Percentiles rank a stretch among this genome's conserved stretches.
phyloP scores from a whole-genome alignment of 768 basidiomycete genomes.

The Leccinum disarticulatum region DNA sequence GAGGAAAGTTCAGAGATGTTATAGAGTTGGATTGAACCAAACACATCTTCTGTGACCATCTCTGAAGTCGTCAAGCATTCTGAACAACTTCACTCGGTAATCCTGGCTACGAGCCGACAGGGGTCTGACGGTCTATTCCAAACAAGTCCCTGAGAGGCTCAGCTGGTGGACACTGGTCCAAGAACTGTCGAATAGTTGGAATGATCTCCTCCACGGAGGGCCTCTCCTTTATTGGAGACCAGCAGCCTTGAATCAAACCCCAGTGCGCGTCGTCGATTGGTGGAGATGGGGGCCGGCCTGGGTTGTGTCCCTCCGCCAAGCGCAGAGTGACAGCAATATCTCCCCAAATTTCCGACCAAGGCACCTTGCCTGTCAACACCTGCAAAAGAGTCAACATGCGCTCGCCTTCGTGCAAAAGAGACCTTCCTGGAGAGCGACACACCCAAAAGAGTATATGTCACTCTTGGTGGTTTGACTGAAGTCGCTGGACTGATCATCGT shows the following conservation, averaged over 20 bases:
- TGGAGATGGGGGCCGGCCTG: background rate
- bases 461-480: slow-evolving; percentile 5
- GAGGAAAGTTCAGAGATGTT: no score
- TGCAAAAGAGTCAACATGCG: background rate
- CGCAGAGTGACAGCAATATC: background rate
- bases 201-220: background rate
- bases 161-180: background rate
- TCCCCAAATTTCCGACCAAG: background rate
- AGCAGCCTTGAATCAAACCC: background rate
- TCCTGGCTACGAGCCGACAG: no score
- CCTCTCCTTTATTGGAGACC: background rate
- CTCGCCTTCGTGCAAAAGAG: background rate
- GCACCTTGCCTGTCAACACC: background rate
- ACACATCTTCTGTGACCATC: no score
- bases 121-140: no score
- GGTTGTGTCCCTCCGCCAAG: background rate
- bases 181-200: background rate
- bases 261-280: background rate
- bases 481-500: background rate
- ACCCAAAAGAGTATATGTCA: slow-evolving; percentile 22
- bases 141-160: background rate
- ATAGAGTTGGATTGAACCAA: no score
- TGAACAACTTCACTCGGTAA: no score
- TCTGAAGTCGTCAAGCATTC: no score
- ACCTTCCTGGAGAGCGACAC: slow-evolving; percentile 29